Evolutionary conservation across 306 rosid genomes (phyloP).

Genomic region (Trichosanthes cucumerina): DNA sequence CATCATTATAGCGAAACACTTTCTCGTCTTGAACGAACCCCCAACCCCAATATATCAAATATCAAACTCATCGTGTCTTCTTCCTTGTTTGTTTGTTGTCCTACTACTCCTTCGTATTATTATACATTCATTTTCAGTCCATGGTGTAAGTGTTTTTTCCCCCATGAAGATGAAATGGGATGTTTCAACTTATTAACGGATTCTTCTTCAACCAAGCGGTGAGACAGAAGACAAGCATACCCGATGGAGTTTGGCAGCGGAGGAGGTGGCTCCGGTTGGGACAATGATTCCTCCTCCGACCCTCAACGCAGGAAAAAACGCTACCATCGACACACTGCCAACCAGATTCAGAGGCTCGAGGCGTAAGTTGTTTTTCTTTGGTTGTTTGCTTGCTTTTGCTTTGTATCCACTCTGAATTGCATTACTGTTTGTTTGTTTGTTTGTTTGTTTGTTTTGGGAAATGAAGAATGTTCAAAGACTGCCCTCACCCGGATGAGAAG

Average conservation of each 20-base stretch:
- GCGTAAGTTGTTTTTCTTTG: constrained; percentile 25
- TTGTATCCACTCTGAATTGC: neutral
- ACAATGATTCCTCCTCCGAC: constrained; percentile 44
- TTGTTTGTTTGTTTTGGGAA: neutral
- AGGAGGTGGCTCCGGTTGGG: constrained; percentile 58
- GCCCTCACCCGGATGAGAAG: constrained; percentile 96
- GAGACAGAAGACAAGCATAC: neutral
- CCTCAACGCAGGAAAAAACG: constrained; percentile 64
- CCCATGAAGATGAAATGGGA: constrained; percentile 6
- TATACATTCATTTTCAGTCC: neutral
- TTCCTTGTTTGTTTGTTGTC: constrained; percentile 18
- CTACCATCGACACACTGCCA: constrained; percentile 90
- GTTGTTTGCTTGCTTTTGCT: neutral
- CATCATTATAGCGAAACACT: constrained; percentile 5
- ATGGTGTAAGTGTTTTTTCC: neutral
- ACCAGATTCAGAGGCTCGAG: constrained; percentile 94
- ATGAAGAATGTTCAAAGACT: constrained; percentile 78
- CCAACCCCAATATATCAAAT: neutral
- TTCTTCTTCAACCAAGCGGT: neutral
- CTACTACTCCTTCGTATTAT: neutral
- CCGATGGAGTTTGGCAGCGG: constrained; percentile 70
- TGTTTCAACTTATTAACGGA: neutral
- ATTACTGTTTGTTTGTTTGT: neutral
- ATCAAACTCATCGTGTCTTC: constrained; percentile 10
- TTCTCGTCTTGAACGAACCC: neutral